Evolutionary conservation across 768 basidiomycete genomes (phyloP).

Genomic region (Phanerochaete carnosa): DNA sequence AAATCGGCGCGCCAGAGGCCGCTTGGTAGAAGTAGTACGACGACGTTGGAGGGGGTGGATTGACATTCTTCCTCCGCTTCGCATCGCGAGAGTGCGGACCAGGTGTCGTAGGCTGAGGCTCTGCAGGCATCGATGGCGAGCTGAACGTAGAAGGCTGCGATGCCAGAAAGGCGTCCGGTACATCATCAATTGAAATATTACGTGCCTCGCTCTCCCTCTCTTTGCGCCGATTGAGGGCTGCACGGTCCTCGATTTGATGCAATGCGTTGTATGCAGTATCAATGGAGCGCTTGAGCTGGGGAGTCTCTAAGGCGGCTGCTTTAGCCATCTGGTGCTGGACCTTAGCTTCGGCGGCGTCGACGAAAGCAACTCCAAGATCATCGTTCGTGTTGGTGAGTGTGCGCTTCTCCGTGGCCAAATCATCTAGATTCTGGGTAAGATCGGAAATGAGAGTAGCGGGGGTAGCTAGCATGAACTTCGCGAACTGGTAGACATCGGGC

Average conservation of each 20-base stretch:
- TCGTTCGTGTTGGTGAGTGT: conserved; percentile 67
- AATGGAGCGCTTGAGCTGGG: conserved; percentile 58
- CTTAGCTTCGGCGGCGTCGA: conserved; percentile 74
- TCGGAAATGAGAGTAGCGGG: conserved; percentile 78
- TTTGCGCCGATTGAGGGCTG: conserved; percentile 8
- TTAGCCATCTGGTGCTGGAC: conserved; percentile 79
- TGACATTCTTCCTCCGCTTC: conserved; percentile 72
- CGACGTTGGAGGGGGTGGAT: conserved; percentile 82
- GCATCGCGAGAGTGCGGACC: conserved; percentile 36
- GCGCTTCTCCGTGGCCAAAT: conserved; percentile 68
- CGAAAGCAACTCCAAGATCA: conserved; percentile 71
- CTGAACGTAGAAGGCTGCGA: conserved; percentile 27
- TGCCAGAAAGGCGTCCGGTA: conserved; percentile 59
- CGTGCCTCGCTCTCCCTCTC: conserved; percentile 15
- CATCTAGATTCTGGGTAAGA: conserved; percentile 68
- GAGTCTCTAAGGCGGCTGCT: conserved; percentile 71
- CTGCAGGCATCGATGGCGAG: conserved; percentile 1
- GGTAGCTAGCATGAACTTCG: conserved; percentile 96
- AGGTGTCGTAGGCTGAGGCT: conserved; percentile 17
- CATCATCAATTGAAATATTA: conserved; percentile 29
- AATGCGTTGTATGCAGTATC: conserved; percentile 59
- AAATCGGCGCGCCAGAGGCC: conserved; percentile 85
- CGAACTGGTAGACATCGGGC: conserved; percentile 82
- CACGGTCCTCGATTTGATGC: conserved; percentile 48
- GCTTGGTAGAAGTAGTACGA: conserved; percentile 97